phyloP scores from a whole-genome alignment of 2,329 filamentous ascomycete species.

The Podosphaera xanthii region DNA sequence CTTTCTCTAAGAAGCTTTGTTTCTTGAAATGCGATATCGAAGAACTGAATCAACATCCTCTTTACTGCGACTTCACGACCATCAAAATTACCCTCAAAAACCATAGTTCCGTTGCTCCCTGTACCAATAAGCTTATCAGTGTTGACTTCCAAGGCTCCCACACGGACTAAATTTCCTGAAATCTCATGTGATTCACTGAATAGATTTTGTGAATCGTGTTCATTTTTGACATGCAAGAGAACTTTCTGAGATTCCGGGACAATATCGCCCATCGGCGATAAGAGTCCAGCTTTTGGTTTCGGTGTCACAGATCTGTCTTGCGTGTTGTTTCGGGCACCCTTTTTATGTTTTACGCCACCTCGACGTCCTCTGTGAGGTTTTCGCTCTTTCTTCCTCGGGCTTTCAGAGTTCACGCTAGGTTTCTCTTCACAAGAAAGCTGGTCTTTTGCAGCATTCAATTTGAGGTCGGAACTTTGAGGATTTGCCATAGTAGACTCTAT shows the following conservation, averaged over 20 bases:
- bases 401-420: constrained; percentile 6
- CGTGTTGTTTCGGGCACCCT: constrained; percentile 22
- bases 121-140: constrained; percentile 42
- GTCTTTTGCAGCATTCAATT: not conserved
- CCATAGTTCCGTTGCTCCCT: constrained; percentile 90
- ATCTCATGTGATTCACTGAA: constrained; percentile 35
- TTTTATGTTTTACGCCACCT: constrained; percentile 45
- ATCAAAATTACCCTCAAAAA: constrained; percentile 87
- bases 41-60: constrained; percentile 88
- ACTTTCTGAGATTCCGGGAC: constrained; percentile 19
- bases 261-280: not conserved
- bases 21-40: constrained; percentile 85
- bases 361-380: constrained; percentile 49
- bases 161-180: constrained; percentile 33
- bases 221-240: constrained; percentile 27
- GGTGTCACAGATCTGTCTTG: constrained; percentile 14
- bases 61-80: constrained; percentile 87
- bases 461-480: not conserved
- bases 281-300: constrained; percentile 3
- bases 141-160: constrained; percentile 41
- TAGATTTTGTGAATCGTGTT: constrained; percentile 38
- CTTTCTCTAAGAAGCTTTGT: constrained; percentile 77
- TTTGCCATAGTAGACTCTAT: not conserved
- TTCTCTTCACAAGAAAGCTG: constrained; percentile 10
- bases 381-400: constrained; percentile 25